phyloP scores from a whole-genome alignment of 768 basidiomycete genomes.

The Lentinus brumalis region DNA sequence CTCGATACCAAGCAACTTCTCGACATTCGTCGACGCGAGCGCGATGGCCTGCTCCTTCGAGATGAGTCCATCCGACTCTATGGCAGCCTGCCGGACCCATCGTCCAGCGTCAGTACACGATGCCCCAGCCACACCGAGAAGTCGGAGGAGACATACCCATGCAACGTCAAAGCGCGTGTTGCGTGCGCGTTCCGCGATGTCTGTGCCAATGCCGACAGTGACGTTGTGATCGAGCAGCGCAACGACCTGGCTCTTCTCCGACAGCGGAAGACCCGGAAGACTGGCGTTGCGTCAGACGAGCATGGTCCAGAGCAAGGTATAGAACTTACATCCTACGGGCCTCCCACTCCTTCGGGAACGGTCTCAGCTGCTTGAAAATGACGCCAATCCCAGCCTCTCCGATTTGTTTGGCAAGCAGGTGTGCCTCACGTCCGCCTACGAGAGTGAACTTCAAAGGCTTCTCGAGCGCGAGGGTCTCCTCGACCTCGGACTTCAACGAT shows the following conservation, averaged over 20 bases:
- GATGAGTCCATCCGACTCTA: constrained; percentile 28
- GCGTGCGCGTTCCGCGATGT: constrained; percentile 56
- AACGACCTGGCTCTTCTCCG: constrained; percentile 58
- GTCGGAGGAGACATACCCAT: constrained; percentile 54
- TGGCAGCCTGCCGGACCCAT: constrained; percentile 15
- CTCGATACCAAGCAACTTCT: constrained; percentile 37
- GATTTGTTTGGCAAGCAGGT: constrained; percentile 72
- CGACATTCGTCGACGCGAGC: constrained; percentile 43
- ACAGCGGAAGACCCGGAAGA: constrained; percentile 74
- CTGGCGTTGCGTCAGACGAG: constrained; percentile 30
- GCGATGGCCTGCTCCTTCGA: constrained; percentile 35
- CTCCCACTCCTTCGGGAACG: constrained; percentile 78
- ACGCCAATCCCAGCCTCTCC: constrained; percentile 70
- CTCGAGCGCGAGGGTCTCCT: constrained; percentile 36
- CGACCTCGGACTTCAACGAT: constrained; percentile 63
- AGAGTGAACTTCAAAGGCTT: constrained; percentile 51
- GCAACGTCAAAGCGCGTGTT: constrained; percentile 79
- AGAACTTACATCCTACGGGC: constrained; percentile 55
- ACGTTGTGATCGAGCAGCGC: constrained; percentile 70
- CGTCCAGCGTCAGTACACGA: not conserved
- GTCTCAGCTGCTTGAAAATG: constrained; percentile 63
- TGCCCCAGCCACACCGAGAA: not conserved
- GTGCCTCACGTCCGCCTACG: constrained; percentile 64
- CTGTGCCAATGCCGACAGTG: constrained; percentile 69
- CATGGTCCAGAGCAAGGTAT: not conserved